Conservation (phyloP, 352 stramenopile genomes). For the Pythium oligandrum region DNA sequence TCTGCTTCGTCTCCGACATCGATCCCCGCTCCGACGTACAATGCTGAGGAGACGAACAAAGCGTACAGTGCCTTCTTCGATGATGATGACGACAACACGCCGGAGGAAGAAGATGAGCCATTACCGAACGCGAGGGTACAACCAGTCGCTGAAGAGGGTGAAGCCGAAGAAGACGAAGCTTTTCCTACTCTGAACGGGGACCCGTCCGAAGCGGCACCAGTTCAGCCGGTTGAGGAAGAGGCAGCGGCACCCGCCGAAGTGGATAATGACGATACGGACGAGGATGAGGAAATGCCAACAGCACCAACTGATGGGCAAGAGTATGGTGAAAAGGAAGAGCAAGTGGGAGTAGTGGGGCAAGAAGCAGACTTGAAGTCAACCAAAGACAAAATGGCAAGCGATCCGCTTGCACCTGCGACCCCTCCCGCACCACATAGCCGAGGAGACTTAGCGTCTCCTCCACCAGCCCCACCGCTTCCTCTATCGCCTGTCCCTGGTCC, state of each 20-base stretch:
- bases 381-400: too few relatives aligned
- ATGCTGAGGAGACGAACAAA: conserved; percentile 54
- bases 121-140: conserved; percentile 19
- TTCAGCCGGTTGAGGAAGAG: neutral
- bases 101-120: conserved; percentile 56
- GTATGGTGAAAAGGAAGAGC: conserved; percentile 4
- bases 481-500: conserved; percentile 16
- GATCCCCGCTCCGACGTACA: conserved; percentile 32
- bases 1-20: conserved; percentile 19
- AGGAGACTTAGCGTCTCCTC: conserved; percentile 26
- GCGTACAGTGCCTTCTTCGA: conserved; percentile 75
- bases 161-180: conserved; percentile 25
- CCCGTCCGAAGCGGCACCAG: neutral
- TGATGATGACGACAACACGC: conserved; percentile 36
- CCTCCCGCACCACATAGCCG: too few relatives aligned
- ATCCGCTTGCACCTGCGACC: too few relatives aligned
- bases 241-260: neutral
- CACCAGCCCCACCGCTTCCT: conserved; percentile 33
- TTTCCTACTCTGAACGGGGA: conserved; percentile 11
- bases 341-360: neutral
- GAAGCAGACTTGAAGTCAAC: neutral
- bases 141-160: neutral
- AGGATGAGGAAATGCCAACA: conserved; percentile 2
- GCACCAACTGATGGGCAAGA: neutral
- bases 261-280: conserved; percentile 5